Conservation (phyloP, 148 eudicot genomes). For the Mesembryanthemum crystallinum region DNA sequence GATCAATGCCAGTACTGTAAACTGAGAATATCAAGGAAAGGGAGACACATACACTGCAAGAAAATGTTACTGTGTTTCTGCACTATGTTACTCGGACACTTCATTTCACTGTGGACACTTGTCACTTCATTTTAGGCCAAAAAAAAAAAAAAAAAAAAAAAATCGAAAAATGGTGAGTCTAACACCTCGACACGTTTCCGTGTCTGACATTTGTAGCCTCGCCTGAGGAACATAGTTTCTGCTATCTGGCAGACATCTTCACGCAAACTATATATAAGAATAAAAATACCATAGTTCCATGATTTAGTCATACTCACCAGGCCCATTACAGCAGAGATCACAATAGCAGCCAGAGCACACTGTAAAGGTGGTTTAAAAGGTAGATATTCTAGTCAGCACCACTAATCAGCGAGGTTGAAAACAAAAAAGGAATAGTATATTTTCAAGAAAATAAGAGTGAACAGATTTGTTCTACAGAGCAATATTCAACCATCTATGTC, state of each 20-base stretch:
- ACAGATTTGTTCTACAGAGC: neutral
- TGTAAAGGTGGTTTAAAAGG: constrained; percentile 39
- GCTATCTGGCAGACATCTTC: no score
- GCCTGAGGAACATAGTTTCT: no score
- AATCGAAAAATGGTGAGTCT: no score
- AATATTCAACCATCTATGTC: neutral
- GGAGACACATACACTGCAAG: neutral
- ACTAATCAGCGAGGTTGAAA: constrained; percentile 11
- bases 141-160: no score
- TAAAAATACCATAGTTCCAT: no score
- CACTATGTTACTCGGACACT: no score
- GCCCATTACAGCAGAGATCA: constrained; percentile 95
- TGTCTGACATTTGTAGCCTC: no score
- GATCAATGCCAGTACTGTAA: neutral
- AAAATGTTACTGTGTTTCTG: neutral
- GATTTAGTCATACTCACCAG: constrained; percentile 63
- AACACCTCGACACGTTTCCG: no score
- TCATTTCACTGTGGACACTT: no score
- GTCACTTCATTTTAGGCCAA: no score
- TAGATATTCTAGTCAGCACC: constrained; percentile 27
- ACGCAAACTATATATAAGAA: no score
- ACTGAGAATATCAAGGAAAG: neutral
- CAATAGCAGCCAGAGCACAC: constrained; percentile 98
- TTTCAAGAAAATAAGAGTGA: neutral
- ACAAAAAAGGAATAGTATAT: neutral